These are phyloP conservation scores for Larix kaempferi DNA, from an alignment of 75 land plant genomes.

Conservation along the genomic window DNA sequence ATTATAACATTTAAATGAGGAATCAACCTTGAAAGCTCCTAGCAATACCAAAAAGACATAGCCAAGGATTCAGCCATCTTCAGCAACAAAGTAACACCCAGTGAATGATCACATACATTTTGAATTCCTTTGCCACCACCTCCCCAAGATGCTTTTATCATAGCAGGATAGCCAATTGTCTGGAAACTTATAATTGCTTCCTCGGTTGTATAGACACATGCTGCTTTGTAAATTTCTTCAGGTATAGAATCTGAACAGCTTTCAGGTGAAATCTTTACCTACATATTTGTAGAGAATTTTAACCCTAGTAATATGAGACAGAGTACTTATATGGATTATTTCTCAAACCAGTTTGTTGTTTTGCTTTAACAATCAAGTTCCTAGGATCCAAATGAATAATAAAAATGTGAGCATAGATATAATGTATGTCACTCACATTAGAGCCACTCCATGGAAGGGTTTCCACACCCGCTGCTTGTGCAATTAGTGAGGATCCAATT, in stretches of 20 bases:
- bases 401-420: slow-evolving; percentile 5
- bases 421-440: slow-evolving; percentile 38
- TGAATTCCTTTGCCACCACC: slow-evolving; percentile 99
- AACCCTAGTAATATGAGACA: not conserved
- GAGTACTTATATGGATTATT: not conserved
- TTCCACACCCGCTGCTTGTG: slow-evolving; percentile 97
- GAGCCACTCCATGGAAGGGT: slow-evolving; percentile 99
- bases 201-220: slow-evolving; percentile 91
- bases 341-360: not conserved
- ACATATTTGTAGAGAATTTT: slow-evolving; percentile 4
- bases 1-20: not conserved
- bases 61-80: not conserved
- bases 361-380: not conserved
- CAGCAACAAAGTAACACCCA: not conserved
- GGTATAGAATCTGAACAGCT: slow-evolving; percentile 74
- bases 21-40: not conserved
- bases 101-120: slow-evolving; percentile 52
- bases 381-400: not conserved
- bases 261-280: slow-evolving; percentile 87
- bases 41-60: not conserved
- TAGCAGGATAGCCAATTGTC: slow-evolving; percentile 91
- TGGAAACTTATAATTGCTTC: slow-evolving; percentile 92
- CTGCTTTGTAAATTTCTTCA: slow-evolving; percentile 74
- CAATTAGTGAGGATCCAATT: slow-evolving; percentile 97
- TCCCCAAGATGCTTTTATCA: slow-evolving; percentile 99